phyloP scores from a whole-genome alignment of 345 rosid species.

The Eucalyptus curtisii region DNA sequence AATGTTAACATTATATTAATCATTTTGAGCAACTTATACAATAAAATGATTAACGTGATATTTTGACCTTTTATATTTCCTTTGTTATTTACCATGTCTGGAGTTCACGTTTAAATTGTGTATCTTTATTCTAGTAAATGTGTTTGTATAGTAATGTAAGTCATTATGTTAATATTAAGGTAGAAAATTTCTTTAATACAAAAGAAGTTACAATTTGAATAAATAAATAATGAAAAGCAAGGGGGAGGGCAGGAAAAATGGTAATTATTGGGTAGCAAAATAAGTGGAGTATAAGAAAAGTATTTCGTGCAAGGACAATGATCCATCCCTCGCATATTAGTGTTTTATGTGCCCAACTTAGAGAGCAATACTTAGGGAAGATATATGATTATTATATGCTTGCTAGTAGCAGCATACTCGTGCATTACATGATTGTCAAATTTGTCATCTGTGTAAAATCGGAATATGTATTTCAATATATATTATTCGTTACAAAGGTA shows the following conservation, averaged over 20 bases:
- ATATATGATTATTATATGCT: no score
- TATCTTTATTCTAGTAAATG: fast-evolving
- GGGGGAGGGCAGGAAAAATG: neutral
- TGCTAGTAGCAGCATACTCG: neutral
- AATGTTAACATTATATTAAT: neutral
- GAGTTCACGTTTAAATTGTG: neutral
- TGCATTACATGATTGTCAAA: neutral
- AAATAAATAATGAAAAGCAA: neutral
- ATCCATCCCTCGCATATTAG: neutral
- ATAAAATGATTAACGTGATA: neutral
- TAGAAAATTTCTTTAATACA: neutral
- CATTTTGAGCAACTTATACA: neutral
- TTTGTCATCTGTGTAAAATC: neutral
- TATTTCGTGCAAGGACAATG: no score
- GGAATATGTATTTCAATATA: no score
- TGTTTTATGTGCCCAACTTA: neutral
- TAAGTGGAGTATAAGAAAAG: no score
- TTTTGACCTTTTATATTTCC: neutral
- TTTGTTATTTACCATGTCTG: neutral
- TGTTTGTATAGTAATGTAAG: neutral
- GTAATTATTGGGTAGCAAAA: neutral
- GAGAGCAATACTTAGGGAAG: no score
- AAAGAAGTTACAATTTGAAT: neutral
- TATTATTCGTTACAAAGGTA: no score
- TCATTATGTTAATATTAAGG: neutral